A percentile compares a stretch with the other conserved stretches of the same genome.
Evolutionary conservation across 2,329 filamentous ascomycete species (phyloP).

Genomic region (Colletotrichum sp.): DNA sequence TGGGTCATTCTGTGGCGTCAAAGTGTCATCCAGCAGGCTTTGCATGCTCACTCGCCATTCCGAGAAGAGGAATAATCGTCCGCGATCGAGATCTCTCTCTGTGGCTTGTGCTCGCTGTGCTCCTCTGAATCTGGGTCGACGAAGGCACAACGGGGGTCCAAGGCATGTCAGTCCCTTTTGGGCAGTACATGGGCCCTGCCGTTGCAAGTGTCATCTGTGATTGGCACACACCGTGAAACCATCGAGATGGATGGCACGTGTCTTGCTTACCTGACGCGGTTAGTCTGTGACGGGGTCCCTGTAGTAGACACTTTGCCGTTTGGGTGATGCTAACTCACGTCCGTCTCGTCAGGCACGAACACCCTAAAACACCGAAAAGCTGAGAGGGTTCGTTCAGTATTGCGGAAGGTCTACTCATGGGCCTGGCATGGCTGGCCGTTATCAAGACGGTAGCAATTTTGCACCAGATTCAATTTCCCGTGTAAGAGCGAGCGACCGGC

Average conservation of each 20-base stretch:
- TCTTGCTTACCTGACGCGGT: background rate
- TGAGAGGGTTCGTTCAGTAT: background rate
- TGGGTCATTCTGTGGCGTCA: background rate
- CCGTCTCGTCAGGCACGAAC: background rate
- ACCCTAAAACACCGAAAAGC: background rate
- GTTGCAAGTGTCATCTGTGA: background rate
- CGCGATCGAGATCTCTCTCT: slow-evolving; percentile 15
- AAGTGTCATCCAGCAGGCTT: slow-evolving; percentile 1
- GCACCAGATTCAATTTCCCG: background rate
- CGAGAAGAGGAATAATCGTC: slow-evolving; percentile 11
- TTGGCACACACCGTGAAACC: background rate
- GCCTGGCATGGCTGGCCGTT: background rate
- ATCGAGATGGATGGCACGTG: background rate
- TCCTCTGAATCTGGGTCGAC: background rate
- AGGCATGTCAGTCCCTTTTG: background rate
- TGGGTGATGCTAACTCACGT: background rate
- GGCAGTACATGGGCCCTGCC: background rate
- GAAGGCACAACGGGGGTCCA: background rate
- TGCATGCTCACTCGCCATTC: slow-evolving; percentile 1
- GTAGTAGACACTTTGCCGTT: background rate
- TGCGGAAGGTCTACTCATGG: background rate
- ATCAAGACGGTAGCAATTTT: background rate
- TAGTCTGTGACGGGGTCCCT: background rate
- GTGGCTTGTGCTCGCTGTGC: slow-evolving; percentile 3
- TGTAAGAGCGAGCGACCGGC: background rate